Percentiles rank a stretch among this genome's conserved stretches.
These are phyloP conservation scores for Fraxinus sp. DNA, from an alignment of 305 asterid species.

Conservation along the genomic window DNA sequence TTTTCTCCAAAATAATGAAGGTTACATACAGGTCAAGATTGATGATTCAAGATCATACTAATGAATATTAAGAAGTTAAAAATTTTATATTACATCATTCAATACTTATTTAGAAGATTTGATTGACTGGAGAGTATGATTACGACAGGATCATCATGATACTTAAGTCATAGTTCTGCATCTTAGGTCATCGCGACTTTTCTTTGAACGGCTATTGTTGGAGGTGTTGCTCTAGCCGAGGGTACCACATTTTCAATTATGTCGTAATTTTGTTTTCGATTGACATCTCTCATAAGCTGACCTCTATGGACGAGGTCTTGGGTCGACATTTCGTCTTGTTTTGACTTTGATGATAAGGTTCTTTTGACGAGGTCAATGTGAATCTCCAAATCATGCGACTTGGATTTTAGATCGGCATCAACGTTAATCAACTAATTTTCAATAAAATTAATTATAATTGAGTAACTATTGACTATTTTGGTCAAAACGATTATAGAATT, in stretches of 20 bases:
- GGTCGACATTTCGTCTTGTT: neutral
- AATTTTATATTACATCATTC: neutral
- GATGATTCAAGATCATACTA: neutral
- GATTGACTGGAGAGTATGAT: too few species aligned
- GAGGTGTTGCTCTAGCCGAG: too few species aligned
- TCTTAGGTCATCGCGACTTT: neutral
- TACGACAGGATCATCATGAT: neutral
- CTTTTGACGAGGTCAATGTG: neutral
- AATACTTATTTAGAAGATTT: too few species aligned
- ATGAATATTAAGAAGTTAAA: too few species aligned
- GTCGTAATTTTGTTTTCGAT: neutral
- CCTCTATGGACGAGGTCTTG: neutral
- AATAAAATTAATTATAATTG: neutral
- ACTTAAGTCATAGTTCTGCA: too few species aligned
- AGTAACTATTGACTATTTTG: neutral
- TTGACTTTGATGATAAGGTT: too few species aligned
- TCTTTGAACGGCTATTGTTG: neutral
- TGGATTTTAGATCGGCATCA: neutral
- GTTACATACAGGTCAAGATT: neutral
- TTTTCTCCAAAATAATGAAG: too few species aligned
- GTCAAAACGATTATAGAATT: neutral
- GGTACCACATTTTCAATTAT: too few species aligned
- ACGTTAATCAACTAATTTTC: neutral
- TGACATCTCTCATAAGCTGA: neutral
- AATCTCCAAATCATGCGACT: too few species aligned